Evolutionary conservation across 768 basidiomycete species (phyloP), one percentile per base, ranked within the genome.

Genomic region (Pisolithus marmoratus): DNA sequence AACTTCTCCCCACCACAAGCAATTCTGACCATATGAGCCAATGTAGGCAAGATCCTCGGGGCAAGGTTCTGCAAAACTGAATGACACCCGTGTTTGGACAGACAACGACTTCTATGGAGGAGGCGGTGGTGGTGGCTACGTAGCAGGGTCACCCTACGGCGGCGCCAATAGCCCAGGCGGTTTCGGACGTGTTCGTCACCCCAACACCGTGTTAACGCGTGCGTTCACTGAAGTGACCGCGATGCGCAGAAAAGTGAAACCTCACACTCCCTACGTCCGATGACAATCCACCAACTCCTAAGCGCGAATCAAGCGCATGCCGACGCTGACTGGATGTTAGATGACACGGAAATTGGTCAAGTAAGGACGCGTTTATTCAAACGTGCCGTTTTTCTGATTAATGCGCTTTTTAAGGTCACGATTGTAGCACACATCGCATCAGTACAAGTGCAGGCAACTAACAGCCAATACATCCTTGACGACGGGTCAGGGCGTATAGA

Each of bases 291-390:
- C 48, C 93, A 95, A 63, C 75, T 96, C 42, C 63, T 74, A 34
- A 78, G 80, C 58, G 87, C 94, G 2, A 76, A 72, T n/a, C 93
- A 94, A 72, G 77, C 84, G 5, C 90, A 95, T 63, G 76, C 86
- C 1, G 94, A 97, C 58, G 86, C 90, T 2, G 91, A 94, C 52
- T 96, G 92, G 83, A 75, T 76, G 53, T 74, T 98, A 31, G 93
- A 93, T 52, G 87, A 83, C 26, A 70, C 76, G 4, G 88, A 94
- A 55, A 74, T 94, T 52, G 87, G 87, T 45, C 90, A 91, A 67
- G 94, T 90, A 57, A 54, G 72, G 58, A 2, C 7, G 1, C 34
- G 2, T 9, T 19, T 8, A 2, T 20, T 9, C 17, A 6, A 24
- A n/a, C 41, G 8, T 27, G 22, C 37, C 34, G 11, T 56, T 63